A percentile compares a stretch with the other conserved stretches of the same genome.
phyloP scores from a whole-genome alignment of 805 yeast species.

The Metschnikowia colocasiae region DNA sequence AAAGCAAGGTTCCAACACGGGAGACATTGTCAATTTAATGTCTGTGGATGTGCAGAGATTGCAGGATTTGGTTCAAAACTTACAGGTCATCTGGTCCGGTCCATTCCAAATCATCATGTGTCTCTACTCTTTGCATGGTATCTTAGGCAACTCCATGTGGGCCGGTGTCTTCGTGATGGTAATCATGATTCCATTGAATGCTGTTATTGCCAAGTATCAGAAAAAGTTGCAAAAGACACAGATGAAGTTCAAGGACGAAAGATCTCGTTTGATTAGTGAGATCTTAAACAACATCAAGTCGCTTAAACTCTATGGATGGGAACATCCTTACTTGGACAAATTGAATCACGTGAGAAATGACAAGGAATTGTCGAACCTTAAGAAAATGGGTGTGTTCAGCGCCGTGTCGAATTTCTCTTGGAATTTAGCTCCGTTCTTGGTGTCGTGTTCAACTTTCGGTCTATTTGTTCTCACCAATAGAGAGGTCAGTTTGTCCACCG shows the following conservation, averaged over 20 bases:
- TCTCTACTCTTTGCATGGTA: slow-evolving; percentile 62
- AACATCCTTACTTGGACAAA: slow-evolving; percentile 71
- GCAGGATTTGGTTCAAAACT: slow-evolving; percentile 75
- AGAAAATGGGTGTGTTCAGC: slow-evolving; percentile 64
- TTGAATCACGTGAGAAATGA: slow-evolving; percentile 82
- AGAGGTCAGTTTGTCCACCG: slow-evolving; percentile 70
- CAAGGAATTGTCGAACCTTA: slow-evolving; percentile 74
- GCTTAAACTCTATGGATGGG: slow-evolving; percentile 95
- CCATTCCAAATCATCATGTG: slow-evolving; percentile 85
- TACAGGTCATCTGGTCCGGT: slow-evolving; percentile 86
- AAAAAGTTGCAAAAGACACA: slow-evolving; percentile 75
- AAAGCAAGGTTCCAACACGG: slow-evolving; percentile 69
- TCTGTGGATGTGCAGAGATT: slow-evolving; percentile 89
- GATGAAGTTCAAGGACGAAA: slow-evolving; percentile 87
- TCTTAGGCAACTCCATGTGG: slow-evolving; percentile 92
- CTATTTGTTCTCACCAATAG: slow-evolving; percentile 61
- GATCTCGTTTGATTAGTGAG: slow-evolving; percentile 86
- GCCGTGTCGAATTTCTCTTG: slow-evolving; percentile 75
- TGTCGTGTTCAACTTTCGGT: slow-evolving; percentile 86
- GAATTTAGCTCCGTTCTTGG: slow-evolving; percentile 83
- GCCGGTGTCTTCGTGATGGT: slow-evolving; percentile 82
- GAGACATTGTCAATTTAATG: slow-evolving; percentile 93
- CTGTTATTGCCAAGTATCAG: slow-evolving; percentile 61
- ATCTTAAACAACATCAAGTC: slow-evolving; percentile 89
- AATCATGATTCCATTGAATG: slow-evolving; percentile 76